Evolutionary conservation across 805 yeast genomes (phyloP).

Genomic region (Teunomyces tritomae): DNA sequence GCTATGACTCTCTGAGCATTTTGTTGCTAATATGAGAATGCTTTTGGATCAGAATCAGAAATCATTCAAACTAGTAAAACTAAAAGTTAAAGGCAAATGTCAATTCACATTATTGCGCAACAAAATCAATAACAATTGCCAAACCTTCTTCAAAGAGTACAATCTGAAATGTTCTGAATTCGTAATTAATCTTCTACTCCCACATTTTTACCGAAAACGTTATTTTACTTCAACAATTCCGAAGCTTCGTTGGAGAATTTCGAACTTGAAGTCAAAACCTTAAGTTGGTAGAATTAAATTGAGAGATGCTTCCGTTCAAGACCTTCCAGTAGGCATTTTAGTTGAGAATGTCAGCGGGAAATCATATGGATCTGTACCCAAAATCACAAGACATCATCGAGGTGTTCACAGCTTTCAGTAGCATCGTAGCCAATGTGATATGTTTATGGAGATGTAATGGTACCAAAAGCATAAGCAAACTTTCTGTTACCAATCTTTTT

Average conservation of each 20-base stretch:
- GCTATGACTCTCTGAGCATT: too few relatives aligned
- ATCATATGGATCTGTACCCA: neutral
- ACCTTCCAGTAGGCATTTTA: constrained; percentile 21
- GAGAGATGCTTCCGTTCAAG: constrained; percentile 16
- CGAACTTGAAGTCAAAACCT: constrained; percentile 25
- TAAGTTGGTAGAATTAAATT: constrained; percentile 19
- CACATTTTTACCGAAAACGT: constrained; percentile 46
- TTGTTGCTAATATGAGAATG: too few relatives aligned
- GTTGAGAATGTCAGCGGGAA: constrained; percentile 8
- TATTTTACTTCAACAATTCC: constrained; percentile 30
- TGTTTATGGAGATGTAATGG: constrained; percentile 19
- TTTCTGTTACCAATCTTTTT: constrained; percentile 13
- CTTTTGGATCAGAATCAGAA: too few relatives aligned
- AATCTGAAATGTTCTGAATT: too few relatives aligned
- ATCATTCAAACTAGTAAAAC: too few relatives aligned
- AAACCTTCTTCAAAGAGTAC: too few relatives aligned
- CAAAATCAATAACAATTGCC: too few relatives aligned
- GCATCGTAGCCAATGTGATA: constrained; percentile 27
- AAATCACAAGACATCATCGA: constrained; percentile 7
- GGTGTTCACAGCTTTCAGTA: constrained; percentile 20
- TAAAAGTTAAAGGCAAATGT: too few relatives aligned
- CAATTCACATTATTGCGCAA: too few relatives aligned
- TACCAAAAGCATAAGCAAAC: constrained; percentile 26
- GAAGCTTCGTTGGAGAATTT: constrained; percentile 35
- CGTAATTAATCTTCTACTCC: neutral